Evolutionary conservation across 73 alveolate species (phyloP), one percentile per base, ranked within the genome.

Genomic region (Paramecium sexaurelia): DNA sequence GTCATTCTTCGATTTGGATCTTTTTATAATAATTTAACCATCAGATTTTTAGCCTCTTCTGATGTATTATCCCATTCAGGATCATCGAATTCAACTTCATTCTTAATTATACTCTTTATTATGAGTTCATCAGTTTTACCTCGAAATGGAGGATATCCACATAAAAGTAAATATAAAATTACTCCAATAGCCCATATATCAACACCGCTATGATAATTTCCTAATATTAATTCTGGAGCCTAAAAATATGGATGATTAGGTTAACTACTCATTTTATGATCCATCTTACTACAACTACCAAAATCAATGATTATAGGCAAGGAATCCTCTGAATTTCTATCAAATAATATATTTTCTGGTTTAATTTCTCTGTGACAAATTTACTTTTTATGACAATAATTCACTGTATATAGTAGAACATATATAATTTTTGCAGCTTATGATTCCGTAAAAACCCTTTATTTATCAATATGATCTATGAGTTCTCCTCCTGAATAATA

Each of bases 141-240:
- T 24, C 78, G n/a, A 61, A 94, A 94, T 33, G 97, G 97, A 8
- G 95, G 96, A 57, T 71, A 73, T 2, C 97, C 97, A 20, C 91
- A 88, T 15, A 94, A 86, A 43, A 94, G 56, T 7, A 93, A 9
- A 69, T 75, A 93, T 43, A 94, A 66, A 11, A 94, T 87, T 11
- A 94, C 91, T 41, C 97, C 97, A 5, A 43, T 41, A 7, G 95
- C 43, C 97, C 97, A 94, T 26, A 95, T 82, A 94, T 96, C 98
- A 40, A 98, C 90, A 67, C 92, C 91, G 32, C 87, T 92, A 69
- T 85, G 92, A 56, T 95, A 96, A 15, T 45, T 19, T 6, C 87
- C 51, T 69, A 29, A 43, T 55, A 20, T 45, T 39, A 71, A 71
- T 78, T 94, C 97, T 1, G 97, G 97, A 39, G 97, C 97, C 66